Percentiles rank a stretch among this genome's conserved stretches.
Conservation (phyloP, 140 eudicot genomes). For the Flaveria floridana region DNA sequence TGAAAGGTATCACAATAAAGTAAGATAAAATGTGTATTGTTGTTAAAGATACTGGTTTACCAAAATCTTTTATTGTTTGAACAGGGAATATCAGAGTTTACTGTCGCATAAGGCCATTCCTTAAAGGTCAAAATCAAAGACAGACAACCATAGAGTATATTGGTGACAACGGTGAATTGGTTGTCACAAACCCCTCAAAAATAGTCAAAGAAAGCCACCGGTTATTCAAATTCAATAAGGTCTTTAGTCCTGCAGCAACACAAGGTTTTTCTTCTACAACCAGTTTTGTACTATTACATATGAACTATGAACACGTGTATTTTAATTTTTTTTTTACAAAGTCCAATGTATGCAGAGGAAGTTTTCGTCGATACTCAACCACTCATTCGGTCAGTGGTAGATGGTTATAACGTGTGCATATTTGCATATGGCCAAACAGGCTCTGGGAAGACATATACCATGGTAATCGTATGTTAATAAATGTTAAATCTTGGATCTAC, state of each 20-base stretch:
- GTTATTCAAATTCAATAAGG: constrained; percentile 76
- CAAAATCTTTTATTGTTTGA: constrained; percentile 17
- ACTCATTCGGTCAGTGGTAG: constrained; percentile 74
- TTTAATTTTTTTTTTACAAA: not conserved
- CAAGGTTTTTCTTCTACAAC: constrained; percentile 53
- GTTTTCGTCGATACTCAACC: constrained; percentile 80
- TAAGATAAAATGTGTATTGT: not conserved
- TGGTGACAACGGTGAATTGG: constrained; percentile 87
- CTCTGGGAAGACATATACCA: constrained; percentile 90
- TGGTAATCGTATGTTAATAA: constrained; percentile 41
- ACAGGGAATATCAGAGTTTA: constrained; percentile 87
- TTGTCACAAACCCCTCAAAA: constrained; percentile 68
- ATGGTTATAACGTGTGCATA: constrained; percentile 84
- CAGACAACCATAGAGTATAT: constrained; percentile 66
- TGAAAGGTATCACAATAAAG: constrained; percentile 56
- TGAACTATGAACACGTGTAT: constrained; percentile 5
- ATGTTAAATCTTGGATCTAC: not conserved
- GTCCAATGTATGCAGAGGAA: constrained; percentile 51
- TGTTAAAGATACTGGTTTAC: not conserved
- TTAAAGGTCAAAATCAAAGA: constrained; percentile 63
- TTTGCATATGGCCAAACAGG: constrained; percentile 95
- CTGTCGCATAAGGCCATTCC: constrained; percentile 85
- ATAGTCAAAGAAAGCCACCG: constrained; percentile 71
- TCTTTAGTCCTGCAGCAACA: constrained; percentile 71
- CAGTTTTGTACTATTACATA: not conserved